Base-by-base conservation (phyloP, 345 rosid genomes). In the Brassica nigra region DNA sequence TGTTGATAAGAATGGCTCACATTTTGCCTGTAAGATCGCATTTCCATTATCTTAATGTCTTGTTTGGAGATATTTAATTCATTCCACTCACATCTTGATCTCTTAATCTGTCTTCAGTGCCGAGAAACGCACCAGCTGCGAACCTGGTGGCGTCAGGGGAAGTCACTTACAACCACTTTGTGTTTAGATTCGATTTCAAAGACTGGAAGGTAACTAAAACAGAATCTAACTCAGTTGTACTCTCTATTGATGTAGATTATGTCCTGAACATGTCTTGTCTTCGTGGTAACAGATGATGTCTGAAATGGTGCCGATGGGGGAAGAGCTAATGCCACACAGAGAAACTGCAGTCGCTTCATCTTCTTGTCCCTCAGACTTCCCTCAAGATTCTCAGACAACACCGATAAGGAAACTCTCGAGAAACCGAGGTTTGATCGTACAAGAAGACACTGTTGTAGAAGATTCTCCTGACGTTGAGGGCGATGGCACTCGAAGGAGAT, bases 61-160 rank as follows among this genome's bases (percentile, higher is more conserved):
- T 4, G 10, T 82, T 69, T 9, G n/a, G 57, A 34, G 49, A 18
- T 57, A 18, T 47, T 76, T 2, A 3, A 4, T 74, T 54, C 3
- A 37, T 39, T 28, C 54, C 23, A 15, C 70, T 71, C 23, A 27
- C 62, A 70, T 61, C 18, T 8, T 47, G 6, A 16, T 70, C 67
- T 63, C 44, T 10, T 47, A 57, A 18, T 66, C 58, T 31, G 27
- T 69, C 64, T 42, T 64, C 92, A 95, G 98, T 86, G 29, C 96
- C 98, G 20, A 87, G 80, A 82, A 95, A 95, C 84, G 98, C 95
- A 70, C 97, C 99, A 12, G 83, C 86, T 80, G 84, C 95, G 2
- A 33, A 49, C 62, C 64, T 84, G 30, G 87, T 91, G 49, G 79
- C 81, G 83, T 87, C 90, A 0, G 90, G 93, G 47, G 86, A 89